Base-by-base conservation (phyloP, 2,329 filamentous ascomycete species). In the Corniculantispora saksenae region DNA sequence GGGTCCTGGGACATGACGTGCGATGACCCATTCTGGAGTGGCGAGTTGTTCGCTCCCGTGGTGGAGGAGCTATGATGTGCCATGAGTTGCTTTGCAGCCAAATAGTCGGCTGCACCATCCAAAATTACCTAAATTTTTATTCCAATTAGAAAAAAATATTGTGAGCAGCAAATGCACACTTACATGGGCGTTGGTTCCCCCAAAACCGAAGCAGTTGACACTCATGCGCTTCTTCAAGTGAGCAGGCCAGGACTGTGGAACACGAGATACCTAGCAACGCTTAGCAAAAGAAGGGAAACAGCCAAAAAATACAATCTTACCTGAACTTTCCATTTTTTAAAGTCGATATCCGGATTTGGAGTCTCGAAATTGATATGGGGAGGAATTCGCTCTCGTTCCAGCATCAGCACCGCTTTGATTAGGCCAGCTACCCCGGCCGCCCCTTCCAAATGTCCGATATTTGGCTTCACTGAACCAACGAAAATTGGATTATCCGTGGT, bases 141-240 rank as follows among this genome's bases (percentile, higher is more conserved):
- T 53, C 2, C 10, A 32, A 13, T 38, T 35, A 32, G n/a, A 7
- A 17, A 25, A 10, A 32, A 21, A 6, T 10, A 4, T 35, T 17
- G 9, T 12, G 27, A 19, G 1, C 17, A 0, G 7, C 38, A 9
- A 35, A 27, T n/a, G 78, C 10, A 81, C 57, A 40, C 82, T 76
- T 10, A 77, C 78, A 67, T 87, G 84, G 1, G 80, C 81, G 58
- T 86, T 86, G 3, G 84, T 84, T 48, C 85, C 85, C 1, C 85
- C 85, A 69, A 84, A 87, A 2, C 85, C 85, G 68, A 87, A 88
- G 66, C 81, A 84, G 69, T 86, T 87, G 67, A 87, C 78, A 65
- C 82, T 84, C 50, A 81, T 81, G 23, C 84, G 80, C 1, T 83
- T 79, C 17, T 80, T 73, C 12, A 82, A 80, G 0, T 73, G 56